phyloP scores from a whole-genome alignment of 192 early-diverging fungal species.

The Dissophora ornata region DNA sequence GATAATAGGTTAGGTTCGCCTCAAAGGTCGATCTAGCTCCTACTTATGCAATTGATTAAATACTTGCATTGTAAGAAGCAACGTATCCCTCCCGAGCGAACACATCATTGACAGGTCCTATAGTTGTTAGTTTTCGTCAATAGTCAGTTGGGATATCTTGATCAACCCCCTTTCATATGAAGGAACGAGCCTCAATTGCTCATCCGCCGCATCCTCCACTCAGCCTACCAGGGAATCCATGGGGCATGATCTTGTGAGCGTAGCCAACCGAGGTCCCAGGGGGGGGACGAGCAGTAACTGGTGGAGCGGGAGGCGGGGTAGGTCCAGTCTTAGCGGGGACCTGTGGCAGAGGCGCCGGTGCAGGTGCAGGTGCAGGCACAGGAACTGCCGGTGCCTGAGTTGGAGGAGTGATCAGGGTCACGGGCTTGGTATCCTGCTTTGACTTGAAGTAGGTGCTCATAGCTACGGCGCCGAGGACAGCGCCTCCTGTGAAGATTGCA shows the following conservation, averaged over 20 bases:
- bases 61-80: constrained; percentile 73
- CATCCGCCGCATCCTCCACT: too few species aligned
- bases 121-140: not conserved
- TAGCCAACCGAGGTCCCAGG: constrained; percentile 5
- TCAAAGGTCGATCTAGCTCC: too few species aligned
- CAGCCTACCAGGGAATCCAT: constrained; percentile 44
- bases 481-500: constrained; percentile 50
- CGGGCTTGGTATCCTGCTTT: constrained; percentile 11
- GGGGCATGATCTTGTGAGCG: constrained; percentile 41
- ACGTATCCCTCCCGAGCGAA: constrained; percentile 76
- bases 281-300: constrained; percentile 18
- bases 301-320: constrained; percentile 17
- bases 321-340: constrained; percentile 4
- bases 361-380: not conserved
- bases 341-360: constrained; percentile 6
- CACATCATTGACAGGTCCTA: constrained; percentile 83
- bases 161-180: too few species aligned
- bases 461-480: constrained; percentile 48
- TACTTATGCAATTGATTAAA: not conserved
- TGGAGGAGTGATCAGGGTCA: not conserved
- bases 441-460: constrained; percentile 46
- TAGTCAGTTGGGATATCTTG: too few species aligned
- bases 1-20: not conserved
- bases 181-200: too few species aligned
- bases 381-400: constrained; percentile 1